Conservation (phyloP, 768 basidiomycete species). For the Nevesoporus exiguus region DNA sequence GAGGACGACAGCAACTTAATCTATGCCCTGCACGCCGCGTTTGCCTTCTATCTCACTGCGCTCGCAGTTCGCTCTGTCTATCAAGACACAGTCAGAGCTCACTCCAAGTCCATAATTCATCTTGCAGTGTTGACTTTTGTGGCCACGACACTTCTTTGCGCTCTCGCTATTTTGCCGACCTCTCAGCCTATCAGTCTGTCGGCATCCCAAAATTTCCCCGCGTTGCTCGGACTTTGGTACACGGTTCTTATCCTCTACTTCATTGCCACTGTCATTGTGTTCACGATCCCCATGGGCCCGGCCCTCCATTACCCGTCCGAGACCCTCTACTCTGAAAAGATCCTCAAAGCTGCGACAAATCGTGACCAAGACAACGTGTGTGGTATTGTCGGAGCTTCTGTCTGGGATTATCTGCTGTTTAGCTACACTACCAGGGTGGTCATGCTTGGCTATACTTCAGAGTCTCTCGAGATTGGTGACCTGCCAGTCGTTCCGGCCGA, state of each 20-base stretch:
- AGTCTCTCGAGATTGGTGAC: slow-evolving; percentile 82
- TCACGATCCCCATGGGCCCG: slow-evolving; percentile 68
- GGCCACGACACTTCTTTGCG: slow-evolving; percentile 43
- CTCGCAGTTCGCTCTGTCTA: slow-evolving; percentile 50
- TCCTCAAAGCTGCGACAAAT: slow-evolving; percentile 55
- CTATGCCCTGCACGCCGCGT: slow-evolving; percentile 45
- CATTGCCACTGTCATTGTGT: slow-evolving; percentile 40
- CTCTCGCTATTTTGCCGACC: slow-evolving; percentile 56
- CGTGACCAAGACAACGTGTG: slow-evolving; percentile 73
- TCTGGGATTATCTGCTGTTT: slow-evolving; percentile 59
- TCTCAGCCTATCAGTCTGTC: slow-evolving; percentile 34
- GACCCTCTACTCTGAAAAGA: slow-evolving; percentile 72
- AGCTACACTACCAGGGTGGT: slow-evolving; percentile 86
- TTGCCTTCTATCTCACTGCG: slow-evolving; percentile 57
- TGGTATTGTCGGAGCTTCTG: slow-evolving; percentile 48
- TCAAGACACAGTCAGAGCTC: slow-evolving; percentile 37
- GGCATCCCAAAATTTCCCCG: slow-evolving; percentile 20
- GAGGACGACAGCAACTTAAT: slow-evolving; percentile 35
- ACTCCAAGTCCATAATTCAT: slow-evolving; percentile 56
- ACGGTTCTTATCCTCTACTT: slow-evolving; percentile 48
- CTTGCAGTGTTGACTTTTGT: slow-evolving; percentile 53
- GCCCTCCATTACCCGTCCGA: slow-evolving; percentile 70
- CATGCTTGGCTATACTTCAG: slow-evolving; percentile 71
- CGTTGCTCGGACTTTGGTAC: slow-evolving; percentile 47
- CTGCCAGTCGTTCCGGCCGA: slow-evolving; percentile 74